These are phyloP conservation scores for Ramaria rubella DNA, from an alignment of 768 basidiomycete species.

Conservation along the genomic window DNA sequence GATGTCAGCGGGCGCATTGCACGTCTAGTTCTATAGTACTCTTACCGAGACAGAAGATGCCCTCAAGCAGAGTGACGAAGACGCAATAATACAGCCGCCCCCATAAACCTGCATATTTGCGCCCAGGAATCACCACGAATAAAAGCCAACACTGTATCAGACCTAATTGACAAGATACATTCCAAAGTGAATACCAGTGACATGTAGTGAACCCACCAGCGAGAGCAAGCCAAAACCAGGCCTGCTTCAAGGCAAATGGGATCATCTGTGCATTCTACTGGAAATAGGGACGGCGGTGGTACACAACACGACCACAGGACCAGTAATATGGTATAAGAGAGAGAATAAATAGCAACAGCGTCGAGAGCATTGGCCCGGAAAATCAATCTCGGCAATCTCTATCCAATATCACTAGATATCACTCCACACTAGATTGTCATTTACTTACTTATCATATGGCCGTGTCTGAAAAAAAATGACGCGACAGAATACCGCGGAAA, in stretches of 20 bases:
- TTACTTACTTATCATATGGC: too few relatives aligned
- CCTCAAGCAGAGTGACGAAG: slow-evolving; percentile 47
- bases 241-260: slow-evolving; percentile 46
- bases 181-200: background rate
- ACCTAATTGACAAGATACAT: slow-evolving; percentile 30
- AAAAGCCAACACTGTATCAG: slow-evolving; percentile 44
- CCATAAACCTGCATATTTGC: slow-evolving; percentile 39
- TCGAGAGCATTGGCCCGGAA: too few relatives aligned
- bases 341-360: too few relatives aligned
- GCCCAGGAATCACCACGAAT: slow-evolving; percentile 37
- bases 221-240: slow-evolving; percentile 53
- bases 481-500: too few relatives aligned
- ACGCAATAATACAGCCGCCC: slow-evolving; percentile 41
- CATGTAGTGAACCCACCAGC: slow-evolving; percentile 46
- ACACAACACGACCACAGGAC: too few relatives aligned
- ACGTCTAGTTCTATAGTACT: background rate
- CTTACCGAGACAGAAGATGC: slow-evolving; percentile 54
- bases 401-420: too few relatives aligned
- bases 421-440: too few relatives aligned
- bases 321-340: too few relatives aligned
- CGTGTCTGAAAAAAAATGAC: too few relatives aligned
- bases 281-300: too few relatives aligned
- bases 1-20: slow-evolving; percentile 1
- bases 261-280: slow-evolving; percentile 37
- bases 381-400: too few relatives aligned